These are phyloP conservation scores for Conoideocrella luteorostrata DNA, from an alignment of 2,329 filamentous ascomycete genomes.

Conservation along the genomic window DNA sequence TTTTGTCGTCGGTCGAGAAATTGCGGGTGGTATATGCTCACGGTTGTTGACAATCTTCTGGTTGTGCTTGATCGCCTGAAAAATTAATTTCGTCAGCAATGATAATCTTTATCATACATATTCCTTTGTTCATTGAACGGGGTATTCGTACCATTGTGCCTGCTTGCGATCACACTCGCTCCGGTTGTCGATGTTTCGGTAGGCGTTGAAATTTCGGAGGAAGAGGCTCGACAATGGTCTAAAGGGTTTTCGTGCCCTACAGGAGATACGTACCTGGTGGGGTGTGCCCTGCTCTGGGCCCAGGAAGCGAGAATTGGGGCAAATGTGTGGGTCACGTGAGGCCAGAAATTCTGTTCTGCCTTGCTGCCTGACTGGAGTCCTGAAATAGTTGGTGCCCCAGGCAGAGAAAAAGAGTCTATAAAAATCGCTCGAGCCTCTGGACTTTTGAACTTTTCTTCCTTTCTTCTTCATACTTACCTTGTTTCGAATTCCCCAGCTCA, in stretches of 20 bases:
- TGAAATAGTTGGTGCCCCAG: constrained; percentile 14
- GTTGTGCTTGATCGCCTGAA: constrained; percentile 98
- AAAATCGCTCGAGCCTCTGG: constrained; percentile 13
- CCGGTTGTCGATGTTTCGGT: constrained; percentile 34
- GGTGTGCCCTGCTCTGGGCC: constrained; percentile 16
- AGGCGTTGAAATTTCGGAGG: constrained; percentile 32
- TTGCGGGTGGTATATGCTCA: constrained; percentile 39
- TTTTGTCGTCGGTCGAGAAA: constrained; percentile 19
- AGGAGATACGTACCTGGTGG: constrained; percentile 27
- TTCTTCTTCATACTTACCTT: constrained; percentile 51
- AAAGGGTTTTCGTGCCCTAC: constrained; percentile 39
- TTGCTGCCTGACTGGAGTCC: constrained; percentile 7
- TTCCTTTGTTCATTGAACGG: constrained; percentile 15
- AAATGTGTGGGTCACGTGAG: constrained; percentile 18
- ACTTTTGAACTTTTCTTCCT: constrained; percentile 23
- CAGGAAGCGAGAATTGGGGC: constrained; percentile 10
- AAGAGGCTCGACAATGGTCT: constrained; percentile 33
- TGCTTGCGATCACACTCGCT: constrained; percentile 46
- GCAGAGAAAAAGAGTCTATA: constrained; percentile 27
- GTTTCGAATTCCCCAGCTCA: constrained; percentile 38
- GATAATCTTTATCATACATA: constrained; percentile 17
- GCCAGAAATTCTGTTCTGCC: constrained; percentile 14
- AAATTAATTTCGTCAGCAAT: constrained; percentile 25
- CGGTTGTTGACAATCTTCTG: constrained; percentile 96
- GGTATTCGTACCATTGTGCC: constrained; percentile 44